Evolutionary conservation across 2,329 filamentous ascomycete genomes (phyloP).

Genomic region (Exophiala viscosa): DNA sequence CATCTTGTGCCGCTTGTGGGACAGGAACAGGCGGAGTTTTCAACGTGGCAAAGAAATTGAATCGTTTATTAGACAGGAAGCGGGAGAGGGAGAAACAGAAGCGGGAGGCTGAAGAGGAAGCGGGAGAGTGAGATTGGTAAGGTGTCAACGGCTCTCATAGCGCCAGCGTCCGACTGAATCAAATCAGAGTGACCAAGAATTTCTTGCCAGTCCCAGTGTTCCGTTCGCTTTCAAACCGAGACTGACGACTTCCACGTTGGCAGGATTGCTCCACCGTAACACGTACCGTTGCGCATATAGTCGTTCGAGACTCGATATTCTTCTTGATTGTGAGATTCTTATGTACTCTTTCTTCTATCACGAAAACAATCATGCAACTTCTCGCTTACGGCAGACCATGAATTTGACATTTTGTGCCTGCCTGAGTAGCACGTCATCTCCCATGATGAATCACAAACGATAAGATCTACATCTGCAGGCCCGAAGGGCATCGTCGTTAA

Average conservation of each 20-base stretch:
- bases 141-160: too few relatives aligned
- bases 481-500: neutral
- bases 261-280: neutral
- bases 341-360: neutral
- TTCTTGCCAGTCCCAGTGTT: too few relatives aligned
- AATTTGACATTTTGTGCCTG: neutral
- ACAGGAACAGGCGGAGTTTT: constrained; percentile 85
- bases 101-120: constrained; percentile 51
- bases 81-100: constrained; percentile 52
- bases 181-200: too few relatives aligned
- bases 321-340: neutral
- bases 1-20: constrained; percentile 80
- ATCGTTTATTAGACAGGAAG: constrained; percentile 72
- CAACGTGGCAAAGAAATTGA: constrained; percentile 78
- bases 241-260: too few relatives aligned
- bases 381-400: neutral
- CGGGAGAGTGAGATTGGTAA: neutral
- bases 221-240: too few relatives aligned
- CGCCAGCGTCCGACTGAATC: too few relatives aligned
- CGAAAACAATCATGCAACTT: neutral
- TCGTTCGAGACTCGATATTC: neutral
- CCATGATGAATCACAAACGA: neutral
- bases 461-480: neutral
- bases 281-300: neutral
- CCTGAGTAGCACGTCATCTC: neutral